Base-by-base conservation (phyloP, 2,329 filamentous ascomycete genomes). In the Cercospora sp. region DNA sequence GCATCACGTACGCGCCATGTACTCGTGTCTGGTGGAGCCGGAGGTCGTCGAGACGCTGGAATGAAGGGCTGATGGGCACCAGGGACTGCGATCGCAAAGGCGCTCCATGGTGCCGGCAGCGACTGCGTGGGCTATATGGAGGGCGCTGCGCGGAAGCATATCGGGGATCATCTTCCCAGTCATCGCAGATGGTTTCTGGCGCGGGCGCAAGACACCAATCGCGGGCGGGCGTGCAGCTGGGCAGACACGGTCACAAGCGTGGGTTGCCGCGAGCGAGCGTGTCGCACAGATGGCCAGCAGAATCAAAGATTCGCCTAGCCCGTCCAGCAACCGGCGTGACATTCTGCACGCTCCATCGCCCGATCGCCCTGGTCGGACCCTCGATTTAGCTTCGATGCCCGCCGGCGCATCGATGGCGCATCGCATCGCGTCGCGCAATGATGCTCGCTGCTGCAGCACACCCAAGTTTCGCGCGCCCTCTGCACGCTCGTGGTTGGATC, bases 11-110 rank as follows among this genome's bases (percentile, higher is more conserved):
- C 16, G 39, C 63, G 31, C 53, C 42, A 62, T 53, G 64, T 57
- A 48, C 26, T 39, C 9, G 59, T 55, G 57, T n/a, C 39, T 33
- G 31, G 58, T 48, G 65, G 58, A 51, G n/a, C 58, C 30, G 39
- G 48, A 33, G 53, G 20, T 42, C 23, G 63, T 62, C 67, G 61
- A 67, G 59, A 70, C 63, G 36, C 66, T 53, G 66, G 64, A 68
- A 67, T 67, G 67, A 13, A 61, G 60, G 55, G 60, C 45, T 61
- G 63, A 66, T 69, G 31, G 58, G 48, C 66, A 62, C 16, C 60
- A 63, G 60, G 64, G 60, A n/a, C 51, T 20, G n/a, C 18, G 64
- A 60, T 67, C 33, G 60, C 65, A 57, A 59, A 33, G 16, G 39
- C 23, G 42, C 28, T 33, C 28, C 48, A 53, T 48, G 13, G 67